phyloP scores from a whole-genome alignment of 352 stramenopile species.

The Globisporangium paddicum region DNA sequence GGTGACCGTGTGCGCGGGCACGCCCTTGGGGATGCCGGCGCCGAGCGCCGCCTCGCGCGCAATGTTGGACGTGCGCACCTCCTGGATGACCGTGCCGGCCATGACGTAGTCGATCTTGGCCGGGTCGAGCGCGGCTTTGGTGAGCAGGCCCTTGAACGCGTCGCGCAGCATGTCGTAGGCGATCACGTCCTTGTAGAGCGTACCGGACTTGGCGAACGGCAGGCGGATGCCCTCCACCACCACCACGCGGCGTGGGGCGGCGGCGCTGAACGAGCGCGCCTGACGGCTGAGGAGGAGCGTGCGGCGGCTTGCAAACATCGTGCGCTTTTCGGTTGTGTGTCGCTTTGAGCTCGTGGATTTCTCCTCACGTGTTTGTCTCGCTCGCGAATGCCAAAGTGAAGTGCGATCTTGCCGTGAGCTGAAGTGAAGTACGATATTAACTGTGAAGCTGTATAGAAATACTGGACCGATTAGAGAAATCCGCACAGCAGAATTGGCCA shows the following conservation, averaged over 20 bases:
- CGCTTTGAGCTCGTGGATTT: background rate
- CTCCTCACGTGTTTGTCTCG: background rate
- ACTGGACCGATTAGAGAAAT: too few species aligned
- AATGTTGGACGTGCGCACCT: conserved; percentile 98
- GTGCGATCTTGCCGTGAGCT: conserved; percentile 2
- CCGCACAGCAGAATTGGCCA: too few species aligned
- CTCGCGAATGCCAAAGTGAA: background rate
- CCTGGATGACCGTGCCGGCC: conserved; percentile 96
- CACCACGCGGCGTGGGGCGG: conserved; percentile 72
- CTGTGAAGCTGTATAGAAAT: too few species aligned
- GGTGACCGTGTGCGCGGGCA: conserved; percentile 95
- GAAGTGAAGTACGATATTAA: too few species aligned
- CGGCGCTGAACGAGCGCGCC: conserved; percentile 36
- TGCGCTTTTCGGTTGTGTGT: conserved; percentile 7
- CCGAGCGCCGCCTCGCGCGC: conserved; percentile 94
- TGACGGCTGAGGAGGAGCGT: conserved; percentile 27
- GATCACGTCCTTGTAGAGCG: conserved; percentile 86
- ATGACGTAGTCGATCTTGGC: conserved; percentile 95
- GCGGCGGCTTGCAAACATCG: conserved; percentile 26
- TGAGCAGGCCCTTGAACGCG: conserved; percentile 94
- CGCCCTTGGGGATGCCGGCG: conserved; percentile 91
- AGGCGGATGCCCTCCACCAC: conserved; percentile 93
- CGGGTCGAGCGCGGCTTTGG: conserved; percentile 94
- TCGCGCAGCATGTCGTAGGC: conserved; percentile 29
- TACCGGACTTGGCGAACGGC: conserved; percentile 95